These are phyloP conservation scores for Cutaneotrichosporon cutaneum DNA, from an alignment of 1,284 basidiomycete species.

Conservation along the genomic window DNA sequence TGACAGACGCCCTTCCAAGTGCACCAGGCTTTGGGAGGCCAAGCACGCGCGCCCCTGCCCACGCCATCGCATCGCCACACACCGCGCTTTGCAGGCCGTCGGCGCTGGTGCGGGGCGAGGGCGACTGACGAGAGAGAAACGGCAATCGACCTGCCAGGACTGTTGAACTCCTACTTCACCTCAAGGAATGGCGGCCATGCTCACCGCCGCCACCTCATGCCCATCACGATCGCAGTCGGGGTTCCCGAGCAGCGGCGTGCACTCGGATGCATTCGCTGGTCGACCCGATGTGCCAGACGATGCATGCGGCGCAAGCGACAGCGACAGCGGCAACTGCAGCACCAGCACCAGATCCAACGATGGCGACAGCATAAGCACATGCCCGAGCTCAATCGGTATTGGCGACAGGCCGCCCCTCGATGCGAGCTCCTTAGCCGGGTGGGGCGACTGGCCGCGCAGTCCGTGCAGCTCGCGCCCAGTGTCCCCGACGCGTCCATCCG, in stretches of 20 bases:
- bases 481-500: not conserved
- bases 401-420: not conserved
- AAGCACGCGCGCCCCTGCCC: not conserved
- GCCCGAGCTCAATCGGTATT: not conserved
- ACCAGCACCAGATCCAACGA: not conserved
- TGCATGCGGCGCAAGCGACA: not conserved
- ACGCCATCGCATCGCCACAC: not conserved
- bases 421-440: not conserved
- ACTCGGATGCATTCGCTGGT: conserved; percentile 12
- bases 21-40: not conserved
- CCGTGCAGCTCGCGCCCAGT: conserved; percentile 1
- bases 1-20: not conserved
- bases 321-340: not conserved
- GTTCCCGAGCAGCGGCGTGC: not conserved
- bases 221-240: not conserved
- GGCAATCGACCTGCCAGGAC: not conserved
- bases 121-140: not conserved
- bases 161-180: not conserved
- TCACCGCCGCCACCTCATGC: not conserved
- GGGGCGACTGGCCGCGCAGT: conserved; percentile 1
- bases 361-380: not conserved
- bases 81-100: not conserved
- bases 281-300: not conserved
- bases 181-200: conserved; percentile 2
- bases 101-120: not conserved